These are phyloP conservation scores for Anthracocystis walkeri DNA, from an alignment of 1,284 basidiomycete species.

Conservation along the genomic window DNA sequence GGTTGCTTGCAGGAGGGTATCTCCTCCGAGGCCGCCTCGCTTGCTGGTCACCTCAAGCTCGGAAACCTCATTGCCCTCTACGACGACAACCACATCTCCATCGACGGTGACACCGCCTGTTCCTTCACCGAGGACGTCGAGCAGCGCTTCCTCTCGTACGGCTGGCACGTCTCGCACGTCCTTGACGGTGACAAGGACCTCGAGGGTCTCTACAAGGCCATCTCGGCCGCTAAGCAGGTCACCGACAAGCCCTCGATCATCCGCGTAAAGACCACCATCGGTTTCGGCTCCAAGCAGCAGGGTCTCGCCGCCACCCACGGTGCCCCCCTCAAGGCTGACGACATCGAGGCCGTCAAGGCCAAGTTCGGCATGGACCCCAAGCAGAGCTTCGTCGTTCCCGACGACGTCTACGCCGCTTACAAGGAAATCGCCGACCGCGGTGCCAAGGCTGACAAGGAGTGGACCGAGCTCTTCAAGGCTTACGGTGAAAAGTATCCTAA, in stretches of 20 bases:
- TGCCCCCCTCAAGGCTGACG: conserved; percentile 89
- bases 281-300: conserved; percentile 90
- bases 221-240: conserved; percentile 80
- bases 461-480: conserved; percentile 79
- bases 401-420: conserved; percentile 81
- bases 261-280: conserved; percentile 88
- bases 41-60: conserved; percentile 90
- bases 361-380: conserved; percentile 87
- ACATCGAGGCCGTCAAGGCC: conserved; percentile 84
- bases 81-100: conserved; percentile 83
- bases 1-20: conserved; percentile 97
- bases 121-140: conserved; percentile 95
- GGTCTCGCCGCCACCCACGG: conserved; percentile 95
- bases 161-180: conserved; percentile 91
- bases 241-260: conserved; percentile 88
- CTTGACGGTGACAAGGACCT: conserved; percentile 87
- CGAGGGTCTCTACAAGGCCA: conserved; percentile 81
- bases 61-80: conserved; percentile 81
- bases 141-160: conserved; percentile 87
- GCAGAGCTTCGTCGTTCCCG: conserved; percentile 82
- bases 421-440: conserved; percentile 78
- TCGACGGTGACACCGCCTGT: conserved; percentile 90
- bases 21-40: conserved; percentile 86
- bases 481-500: conserved; percentile 84
- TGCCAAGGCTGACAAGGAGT: conserved; percentile 79